Evolutionary conservation across 2,329 filamentous ascomycete species (phyloP).

Genomic region (Penicillium sp.): DNA sequence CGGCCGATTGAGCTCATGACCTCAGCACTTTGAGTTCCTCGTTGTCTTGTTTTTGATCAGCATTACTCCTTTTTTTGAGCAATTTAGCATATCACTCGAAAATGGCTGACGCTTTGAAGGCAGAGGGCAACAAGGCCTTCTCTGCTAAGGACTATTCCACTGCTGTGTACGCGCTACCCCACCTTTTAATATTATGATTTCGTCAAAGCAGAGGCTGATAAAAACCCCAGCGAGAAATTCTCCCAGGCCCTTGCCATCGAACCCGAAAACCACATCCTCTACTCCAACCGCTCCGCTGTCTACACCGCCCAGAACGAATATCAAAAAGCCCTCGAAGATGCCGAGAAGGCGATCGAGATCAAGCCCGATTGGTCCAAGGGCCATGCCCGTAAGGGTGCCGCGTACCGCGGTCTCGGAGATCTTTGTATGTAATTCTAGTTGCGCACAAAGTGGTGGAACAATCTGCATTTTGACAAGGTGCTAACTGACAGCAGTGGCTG

Average conservation of each 20-base stretch:
- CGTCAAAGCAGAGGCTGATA: conserved; percentile 10
- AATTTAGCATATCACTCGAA: conserved; percentile 20
- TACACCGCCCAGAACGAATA: conserved; percentile 90
- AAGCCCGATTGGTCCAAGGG: conserved; percentile 99
- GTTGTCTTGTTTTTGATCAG: conserved; percentile 10
- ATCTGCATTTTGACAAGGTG: neutral
- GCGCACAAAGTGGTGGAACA: neutral
- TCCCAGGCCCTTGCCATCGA: conserved; percentile 87
- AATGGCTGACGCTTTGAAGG: conserved; percentile 83
- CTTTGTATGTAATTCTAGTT: conserved; percentile 53
- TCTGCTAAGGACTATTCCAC: conserved; percentile 94
- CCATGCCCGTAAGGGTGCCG: conserved; percentile 89
- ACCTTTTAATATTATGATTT: conserved; percentile 11
- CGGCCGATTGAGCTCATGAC: conserved; percentile 24
- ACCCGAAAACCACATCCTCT: conserved; percentile 90
- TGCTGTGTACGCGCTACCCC: conserved; percentile 71
- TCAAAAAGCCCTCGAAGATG: conserved; percentile 79
- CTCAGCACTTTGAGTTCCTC: conserved; percentile 2
- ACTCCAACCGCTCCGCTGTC: conserved; percentile 88
- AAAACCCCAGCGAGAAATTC: conserved; percentile 73
- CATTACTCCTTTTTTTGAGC: neutral
- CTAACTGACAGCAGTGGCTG: conserved; percentile 55
- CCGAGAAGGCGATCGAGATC: conserved; percentile 86
- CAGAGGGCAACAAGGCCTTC: conserved; percentile 97
- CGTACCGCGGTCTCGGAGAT: conserved; percentile 83